Conservation (phyloP, 345 rosid genomes). For the Eucalyptus cladocalyx region DNA sequence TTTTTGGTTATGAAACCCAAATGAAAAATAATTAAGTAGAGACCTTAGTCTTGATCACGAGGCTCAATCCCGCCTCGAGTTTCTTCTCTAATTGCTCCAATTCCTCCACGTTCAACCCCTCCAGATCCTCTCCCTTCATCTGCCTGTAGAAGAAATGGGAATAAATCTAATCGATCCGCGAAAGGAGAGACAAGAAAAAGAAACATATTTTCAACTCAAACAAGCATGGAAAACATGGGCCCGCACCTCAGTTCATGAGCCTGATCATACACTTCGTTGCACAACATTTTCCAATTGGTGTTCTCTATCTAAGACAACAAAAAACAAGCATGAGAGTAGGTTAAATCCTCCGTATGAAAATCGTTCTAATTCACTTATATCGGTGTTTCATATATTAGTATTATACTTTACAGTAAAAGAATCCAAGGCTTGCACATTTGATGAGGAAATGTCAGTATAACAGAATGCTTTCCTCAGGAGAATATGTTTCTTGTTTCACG, state of each 20-base stretch:
- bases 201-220: background rate
- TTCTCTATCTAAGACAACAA: too few species aligned
- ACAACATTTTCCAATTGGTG: background rate
- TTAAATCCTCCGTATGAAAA: background rate
- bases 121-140: slow-evolving; percentile 14
- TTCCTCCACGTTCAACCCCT: slow-evolving; percentile 3
- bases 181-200: background rate
- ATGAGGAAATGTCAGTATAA: background rate
- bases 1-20: background rate
- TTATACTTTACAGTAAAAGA: background rate
- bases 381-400: background rate
- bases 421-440: background rate
- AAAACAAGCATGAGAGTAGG: background rate
- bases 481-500: background rate
- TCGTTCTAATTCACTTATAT: background rate
- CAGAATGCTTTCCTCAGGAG: background rate
- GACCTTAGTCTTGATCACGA: slow-evolving; percentile 1
- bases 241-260: background rate
- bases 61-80: background rate
- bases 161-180: background rate
- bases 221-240: background rate
- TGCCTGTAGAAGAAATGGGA: background rate
- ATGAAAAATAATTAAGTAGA: background rate
- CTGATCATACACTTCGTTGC: background rate
- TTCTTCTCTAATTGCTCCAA: slow-evolving; percentile 1